Base-by-base conservation (phyloP, 768 basidiomycete species). In the Pulveroboletus sp. region DNA sequence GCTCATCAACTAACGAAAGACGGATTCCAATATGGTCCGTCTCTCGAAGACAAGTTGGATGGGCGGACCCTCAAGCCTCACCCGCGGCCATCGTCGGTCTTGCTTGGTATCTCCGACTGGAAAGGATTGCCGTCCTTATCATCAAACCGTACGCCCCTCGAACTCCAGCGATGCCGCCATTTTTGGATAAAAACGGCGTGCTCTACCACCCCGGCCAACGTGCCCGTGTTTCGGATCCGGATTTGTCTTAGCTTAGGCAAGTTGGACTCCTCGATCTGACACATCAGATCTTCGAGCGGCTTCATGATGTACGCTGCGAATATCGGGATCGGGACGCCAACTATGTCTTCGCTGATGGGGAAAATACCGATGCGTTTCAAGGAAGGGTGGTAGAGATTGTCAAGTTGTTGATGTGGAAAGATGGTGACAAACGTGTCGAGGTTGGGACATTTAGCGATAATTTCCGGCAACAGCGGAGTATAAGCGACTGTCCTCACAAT, bases 301-400 rank as follows among this genome's bases (percentile, higher is more conserved):
- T 54, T 60, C 59, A 78, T 63, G 27, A 78, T 69, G 18, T 74
- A 74, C 18, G 64, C 59, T 5, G 60, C 55, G 40, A 72, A 76
- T 39, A 75, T 61, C 24, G 63, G 65, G 8, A 53, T 46, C 1
- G 75, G 76, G 3, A 73, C 73, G 2, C 57, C 60, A 9, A 71
- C 62, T 7, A 60, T 33, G 24, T 74, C 63, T 18, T 75, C 76
- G 35, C 67, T 63, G 30, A 67, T 57, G n/a, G 76, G 76, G 17
- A 69, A 62, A 44, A 78, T 70, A 32, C 74, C 75, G 15, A 78
- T 75, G n/a, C 71, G 68, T 36, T 63, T 57, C 3, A 78, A 53
- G 0, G 68, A 56, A 2, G 72, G 69, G 46, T 77, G 75, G n/a
- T 62, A 65, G 7, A 60, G 55, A 1, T 71, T 70, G 6, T 75